Evolutionary conservation across 768 basidiomycete genomes (phyloP), one percentile per base, ranked within the genome.

Genomic region (Panus rudis): DNA sequence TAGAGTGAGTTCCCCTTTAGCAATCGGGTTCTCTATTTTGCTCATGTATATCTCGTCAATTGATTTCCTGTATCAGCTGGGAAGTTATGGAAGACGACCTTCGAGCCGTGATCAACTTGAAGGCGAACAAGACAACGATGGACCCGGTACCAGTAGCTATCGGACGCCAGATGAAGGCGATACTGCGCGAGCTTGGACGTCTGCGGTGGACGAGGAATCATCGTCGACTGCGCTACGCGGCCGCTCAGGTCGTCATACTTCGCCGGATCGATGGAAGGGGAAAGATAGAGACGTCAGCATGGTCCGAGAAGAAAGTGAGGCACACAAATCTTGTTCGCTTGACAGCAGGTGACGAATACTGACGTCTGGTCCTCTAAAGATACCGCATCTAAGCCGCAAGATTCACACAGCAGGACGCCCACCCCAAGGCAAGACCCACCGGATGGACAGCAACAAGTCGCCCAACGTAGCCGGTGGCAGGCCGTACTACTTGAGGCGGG

Each of bases 401-500:
- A 45, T 23, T 39, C 32, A 22, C 41, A 42, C 44, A 26, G 54
- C 46, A 39, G 50, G 10, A 47, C 41, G 2, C 39, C 47, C 10
- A 25, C 39, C 13, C 44, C 45, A 2, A 33, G 44, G 25, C 45
- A 48, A 13, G 57, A 60, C 14, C 55, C 58, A 19, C 46, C 49
- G 25, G 48, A 56, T 4, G 54, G 65, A 24, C 66, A 72, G 24
- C 70, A 71, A 19, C 75, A 82, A 55, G 77, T 87, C 8, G 77
- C 73, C 1, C 76, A 76, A 37, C 73, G 89, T n/a, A 84, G 84
- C 60, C 70, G 85, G 31, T 91, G 87, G 90, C 89, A 92, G 52
- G 76, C 84, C 0, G 75, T 92, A 21, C 65, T 93, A 30, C 69
- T 84, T 19, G 91, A 93, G 62, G 91, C 89, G 2, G 89, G 91